Conservation (phyloP, 148 eudicot species). For the Chenopodium berlandieri region DNA sequence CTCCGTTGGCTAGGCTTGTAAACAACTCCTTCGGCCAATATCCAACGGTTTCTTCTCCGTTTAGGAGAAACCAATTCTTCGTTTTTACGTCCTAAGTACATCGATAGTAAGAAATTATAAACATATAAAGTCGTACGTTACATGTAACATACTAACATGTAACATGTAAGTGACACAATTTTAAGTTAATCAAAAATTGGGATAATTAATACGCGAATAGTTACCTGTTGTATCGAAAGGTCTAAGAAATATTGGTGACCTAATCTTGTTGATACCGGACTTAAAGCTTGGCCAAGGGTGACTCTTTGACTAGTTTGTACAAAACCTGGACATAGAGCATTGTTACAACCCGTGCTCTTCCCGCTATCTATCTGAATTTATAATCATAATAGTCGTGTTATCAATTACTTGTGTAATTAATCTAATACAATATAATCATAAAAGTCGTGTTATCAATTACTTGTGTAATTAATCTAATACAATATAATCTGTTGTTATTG, state of each 20-base stretch:
- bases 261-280: not conserved
- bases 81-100: not conserved
- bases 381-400: not conserved
- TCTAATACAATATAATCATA: too few relatives aligned
- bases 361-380: conserved; percentile 10
- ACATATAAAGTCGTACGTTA: not conserved
- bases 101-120: not conserved
- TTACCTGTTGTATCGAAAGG: conserved; percentile 4
- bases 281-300: conserved; percentile 6
- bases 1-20: conserved; percentile 1
- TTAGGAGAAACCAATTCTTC: conserved; percentile 3
- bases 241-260: not conserved
- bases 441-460: too few relatives aligned
- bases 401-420: too few relatives aligned
- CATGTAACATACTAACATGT: too few relatives aligned
- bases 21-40: conserved; percentile 12
- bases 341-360: conserved; percentile 11
- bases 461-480: too few relatives aligned
- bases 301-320: not conserved
- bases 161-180: not conserved
- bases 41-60: not conserved
- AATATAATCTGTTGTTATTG: too few relatives aligned
- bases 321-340: conserved; percentile 15
- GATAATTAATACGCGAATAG: too few relatives aligned
- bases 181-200: not conserved